Evolutionary conservation across 495 filamentous ascomycete species (phyloP).

Genomic region (Chaetomium fimeti): DNA sequence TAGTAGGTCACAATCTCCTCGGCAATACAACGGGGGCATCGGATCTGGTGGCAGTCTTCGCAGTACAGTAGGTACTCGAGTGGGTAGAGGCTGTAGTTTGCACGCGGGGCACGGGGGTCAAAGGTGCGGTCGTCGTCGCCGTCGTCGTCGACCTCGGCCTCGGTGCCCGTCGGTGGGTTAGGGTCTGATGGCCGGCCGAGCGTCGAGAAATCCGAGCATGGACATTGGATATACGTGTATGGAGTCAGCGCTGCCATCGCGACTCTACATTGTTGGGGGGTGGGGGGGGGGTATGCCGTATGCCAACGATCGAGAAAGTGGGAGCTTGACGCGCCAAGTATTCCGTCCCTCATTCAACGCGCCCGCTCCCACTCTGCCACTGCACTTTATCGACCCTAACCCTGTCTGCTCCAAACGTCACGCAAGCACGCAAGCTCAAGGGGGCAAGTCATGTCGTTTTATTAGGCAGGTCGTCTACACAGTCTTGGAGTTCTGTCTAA

Average conservation of each 20-base stretch:
- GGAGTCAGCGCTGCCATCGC: conserved; percentile 75
- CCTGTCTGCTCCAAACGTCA: background rate
- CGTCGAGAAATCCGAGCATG: conserved; percentile 67
- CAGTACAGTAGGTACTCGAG: conserved; percentile 94
- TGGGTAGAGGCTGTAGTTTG: conserved; percentile 87
- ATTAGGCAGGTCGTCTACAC: too few species aligned
- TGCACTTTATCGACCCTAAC: conserved; percentile 15
- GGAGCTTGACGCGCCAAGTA: background rate
- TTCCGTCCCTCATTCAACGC: background rate
- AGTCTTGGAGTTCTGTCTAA: too few species aligned
- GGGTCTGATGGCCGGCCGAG: conserved; percentile 43
- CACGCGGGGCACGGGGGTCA: conserved; percentile 76
- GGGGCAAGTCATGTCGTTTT: too few species aligned
- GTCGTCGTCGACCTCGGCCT: conserved; percentile 73
- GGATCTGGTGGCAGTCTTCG: conserved; percentile 93
- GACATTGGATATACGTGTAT: conserved; percentile 89
- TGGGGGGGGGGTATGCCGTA: too few species aligned
- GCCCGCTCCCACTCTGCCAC: background rate
- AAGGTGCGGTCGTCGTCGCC: conserved; percentile 82
- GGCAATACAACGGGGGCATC: conserved; percentile 84
- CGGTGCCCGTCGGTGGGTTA: conserved; percentile 39
- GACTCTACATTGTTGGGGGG: conserved; percentile 1
- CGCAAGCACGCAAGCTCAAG: too few species aligned
- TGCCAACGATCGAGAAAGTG: background rate
- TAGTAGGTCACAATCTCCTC: conserved; percentile 94